A percentile compares a stretch with the other conserved stretches of the same genome.
phyloP scores from a whole-genome alignment of 2,329 filamentous ascomycete genomes.

The Trichophyton simii region DNA sequence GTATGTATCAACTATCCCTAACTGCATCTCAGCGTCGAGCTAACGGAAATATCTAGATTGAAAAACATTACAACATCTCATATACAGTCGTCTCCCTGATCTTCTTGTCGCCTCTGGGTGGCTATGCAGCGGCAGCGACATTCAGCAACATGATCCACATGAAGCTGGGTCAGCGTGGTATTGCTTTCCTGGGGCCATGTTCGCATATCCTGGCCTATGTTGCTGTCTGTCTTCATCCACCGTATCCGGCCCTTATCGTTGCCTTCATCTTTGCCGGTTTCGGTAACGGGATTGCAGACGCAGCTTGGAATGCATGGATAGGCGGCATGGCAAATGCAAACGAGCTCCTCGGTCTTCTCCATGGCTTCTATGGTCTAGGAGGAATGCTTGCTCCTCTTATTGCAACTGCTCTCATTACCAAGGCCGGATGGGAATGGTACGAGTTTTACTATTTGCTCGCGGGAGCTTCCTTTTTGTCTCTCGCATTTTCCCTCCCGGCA shows the following conservation, averaged over 20 bases:
- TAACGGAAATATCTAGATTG: constrained; percentile 22
- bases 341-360: constrained; percentile 57
- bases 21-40: neutral
- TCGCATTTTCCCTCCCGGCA: constrained; percentile 37
- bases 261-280: constrained; percentile 55
- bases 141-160: constrained; percentile 34
- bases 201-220: constrained; percentile 55
- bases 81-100: constrained; percentile 37
- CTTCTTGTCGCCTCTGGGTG: constrained; percentile 37
- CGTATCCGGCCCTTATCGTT: constrained; percentile 53
- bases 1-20: constrained; percentile 18
- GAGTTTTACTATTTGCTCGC: constrained; percentile 63
- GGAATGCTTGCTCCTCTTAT: constrained; percentile 57
- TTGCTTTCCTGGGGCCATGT: constrained; percentile 52
- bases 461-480: constrained; percentile 42
- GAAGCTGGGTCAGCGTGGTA: constrained; percentile 51
- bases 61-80: constrained; percentile 33
- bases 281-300: constrained; percentile 51
- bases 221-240: constrained; percentile 53
- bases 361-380: constrained; percentile 57
- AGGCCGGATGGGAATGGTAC: constrained; percentile 51
- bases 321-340: constrained; percentile 61
- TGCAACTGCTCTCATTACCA: constrained; percentile 59
- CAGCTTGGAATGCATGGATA: constrained; percentile 46
- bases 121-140: constrained; percentile 34